Base-by-base conservation (phyloP, 2,329 filamentous ascomycete species). In the Ramularia collo-cygni region DNA sequence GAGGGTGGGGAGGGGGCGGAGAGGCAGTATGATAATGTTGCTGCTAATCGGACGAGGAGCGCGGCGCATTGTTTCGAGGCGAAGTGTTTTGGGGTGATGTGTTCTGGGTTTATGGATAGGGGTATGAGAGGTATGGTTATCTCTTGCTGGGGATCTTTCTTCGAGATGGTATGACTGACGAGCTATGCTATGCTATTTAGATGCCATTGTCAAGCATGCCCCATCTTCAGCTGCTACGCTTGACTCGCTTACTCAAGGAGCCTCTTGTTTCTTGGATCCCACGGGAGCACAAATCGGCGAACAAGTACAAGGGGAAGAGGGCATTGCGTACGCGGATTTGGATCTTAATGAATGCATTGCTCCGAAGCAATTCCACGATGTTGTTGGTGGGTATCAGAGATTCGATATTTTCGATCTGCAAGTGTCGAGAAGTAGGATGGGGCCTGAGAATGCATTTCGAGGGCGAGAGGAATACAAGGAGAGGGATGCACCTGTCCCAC, bases 51-150 rank as follows among this genome's bases (percentile, higher is more conserved):
- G n/a, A 71, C 61, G 0, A 59, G 74, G 2, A 67, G 70, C 2
- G 72, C 72, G 1, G 72, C 71, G 0, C 73, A 77, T 51, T 76
- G 72, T 46, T 77, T 78, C 46, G 75, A 77, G 40, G 73, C 70
- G 0, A 77, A 77, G 46, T 72, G 67, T 30, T 77, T 76, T 33
- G 74, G 73, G 0, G 64, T 77, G 1, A 52, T 74, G 12, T 73
- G 70, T 45, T 62, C 69, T 0, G 67, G 66, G 0, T 51, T 64
- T 15, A 54, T 76, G 1, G 67, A 64, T 14, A 30, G 63, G 0
- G 39, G 35, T 2, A 51, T 50, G 47, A 33, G 41, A 12, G 59
- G 40, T 46, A 28, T 28, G 7, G 28, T 15, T 18, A 27, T 13
- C 10, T 8, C 15, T 10, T 8, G 10, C 9, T 28, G 12, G 6